Percentiles rank a stretch among this genome's conserved stretches.
These are phyloP conservation scores for Blastobotrys persicus DNA, from an alignment of 1,139 yeast species.

Conservation along the genomic window DNA sequence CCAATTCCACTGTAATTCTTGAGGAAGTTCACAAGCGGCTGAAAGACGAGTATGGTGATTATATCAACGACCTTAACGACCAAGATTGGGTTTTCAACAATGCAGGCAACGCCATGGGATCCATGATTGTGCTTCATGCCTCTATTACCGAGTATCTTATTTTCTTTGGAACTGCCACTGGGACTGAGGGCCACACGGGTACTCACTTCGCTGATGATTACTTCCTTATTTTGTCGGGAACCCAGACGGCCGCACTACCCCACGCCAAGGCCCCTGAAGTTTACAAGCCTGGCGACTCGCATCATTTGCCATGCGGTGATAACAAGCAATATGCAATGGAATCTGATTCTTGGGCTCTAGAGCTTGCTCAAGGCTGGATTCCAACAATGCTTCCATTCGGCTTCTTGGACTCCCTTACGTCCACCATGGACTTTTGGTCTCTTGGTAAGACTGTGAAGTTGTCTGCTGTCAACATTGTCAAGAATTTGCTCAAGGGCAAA, in stretches of 20 bases:
- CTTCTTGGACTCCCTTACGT: constrained; percentile 69
- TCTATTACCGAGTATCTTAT: constrained; percentile 89
- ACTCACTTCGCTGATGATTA: constrained; percentile 95
- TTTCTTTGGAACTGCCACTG: constrained; percentile 81
- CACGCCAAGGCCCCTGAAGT: constrained; percentile 59
- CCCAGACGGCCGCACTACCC: constrained; percentile 69
- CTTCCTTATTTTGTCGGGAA: constrained; percentile 81
- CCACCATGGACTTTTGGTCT: constrained; percentile 75
- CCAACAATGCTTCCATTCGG: constrained; percentile 98
- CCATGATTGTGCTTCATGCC: constrained; percentile 92
- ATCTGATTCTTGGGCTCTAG: constrained; percentile 70
- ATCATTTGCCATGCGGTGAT: constrained; percentile 68
- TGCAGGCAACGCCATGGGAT: constrained; percentile 99
- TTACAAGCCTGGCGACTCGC: constrained; percentile 70
- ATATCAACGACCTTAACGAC: constrained; percentile 63
- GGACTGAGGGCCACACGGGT: constrained; percentile 97
- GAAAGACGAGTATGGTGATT: constrained; percentile 61
- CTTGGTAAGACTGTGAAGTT: constrained; percentile 64
- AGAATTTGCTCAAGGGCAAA: constrained; percentile 65
- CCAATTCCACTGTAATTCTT: constrained; percentile 62
- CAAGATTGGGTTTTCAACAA: constrained; percentile 95
- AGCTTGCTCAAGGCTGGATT: constrained; percentile 97
- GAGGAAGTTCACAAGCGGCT: constrained; percentile 58
- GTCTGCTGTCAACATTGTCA: constrained; percentile 75
- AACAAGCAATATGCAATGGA: constrained; percentile 87